Percentiles rank a stretch among this genome's conserved stretches.
Evolutionary conservation across 139 green algal species (phyloP).

Genomic region (Coccomyxa sp.): DNA sequence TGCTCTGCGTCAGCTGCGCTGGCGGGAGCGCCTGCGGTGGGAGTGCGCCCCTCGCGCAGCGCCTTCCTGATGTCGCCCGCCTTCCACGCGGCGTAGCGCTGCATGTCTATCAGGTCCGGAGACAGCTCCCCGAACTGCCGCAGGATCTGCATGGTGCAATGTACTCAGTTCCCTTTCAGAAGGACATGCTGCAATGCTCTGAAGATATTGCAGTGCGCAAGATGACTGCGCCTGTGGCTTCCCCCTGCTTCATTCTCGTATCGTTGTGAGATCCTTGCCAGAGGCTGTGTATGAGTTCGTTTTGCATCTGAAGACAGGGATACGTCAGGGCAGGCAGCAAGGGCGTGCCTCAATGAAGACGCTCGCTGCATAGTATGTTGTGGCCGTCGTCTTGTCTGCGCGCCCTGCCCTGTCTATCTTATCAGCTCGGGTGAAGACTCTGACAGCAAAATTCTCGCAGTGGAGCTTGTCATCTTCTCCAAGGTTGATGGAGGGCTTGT

Average conservation of each 20-base stretch:
- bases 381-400: slow-evolving; percentile 63
- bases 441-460: slow-evolving; percentile 73
- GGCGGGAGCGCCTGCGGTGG: slow-evolving; percentile 29
- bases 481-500: slow-evolving; percentile 45
- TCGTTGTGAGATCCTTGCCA: too few species aligned
- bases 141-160: slow-evolving; percentile 39
- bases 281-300: too few species aligned
- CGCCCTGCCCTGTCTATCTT: slow-evolving; percentile 57
- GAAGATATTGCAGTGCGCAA: too few species aligned
- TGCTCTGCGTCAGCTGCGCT: slow-evolving; percentile 4
- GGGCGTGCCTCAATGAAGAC: slow-evolving; percentile 81
- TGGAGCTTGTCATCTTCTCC: slow-evolving; percentile 22
- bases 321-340: too few species aligned
- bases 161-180: too few species aligned
- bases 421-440: slow-evolving; percentile 66
- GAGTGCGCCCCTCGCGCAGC: slow-evolving; percentile 65
- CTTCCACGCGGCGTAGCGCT: slow-evolving; percentile 80
- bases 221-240: too few species aligned
- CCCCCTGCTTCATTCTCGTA: too few species aligned
- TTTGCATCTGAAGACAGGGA: background rate
- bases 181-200: too few species aligned
- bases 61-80: slow-evolving; percentile 85
- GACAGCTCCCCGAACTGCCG: slow-evolving; percentile 70
- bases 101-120: slow-evolving; percentile 68
- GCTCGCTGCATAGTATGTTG: slow-evolving; percentile 80